Evolutionary conservation across 768 basidiomycete species (phyloP).

Genomic region (Psilocybe tampanensis): DNA sequence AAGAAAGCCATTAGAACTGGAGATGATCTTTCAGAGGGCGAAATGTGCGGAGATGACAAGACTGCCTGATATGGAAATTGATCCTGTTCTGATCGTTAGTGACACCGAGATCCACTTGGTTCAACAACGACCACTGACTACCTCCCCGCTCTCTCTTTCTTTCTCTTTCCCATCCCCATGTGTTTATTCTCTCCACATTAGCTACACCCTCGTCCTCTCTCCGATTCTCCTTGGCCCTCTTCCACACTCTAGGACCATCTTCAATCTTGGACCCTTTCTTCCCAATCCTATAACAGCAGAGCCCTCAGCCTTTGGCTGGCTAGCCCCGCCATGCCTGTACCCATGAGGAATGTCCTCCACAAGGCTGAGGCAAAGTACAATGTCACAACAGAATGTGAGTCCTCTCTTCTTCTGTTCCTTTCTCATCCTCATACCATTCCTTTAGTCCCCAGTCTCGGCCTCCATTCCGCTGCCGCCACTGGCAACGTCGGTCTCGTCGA

Average conservation of each 20-base stretch:
- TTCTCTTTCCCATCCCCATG: conserved; percentile 1
- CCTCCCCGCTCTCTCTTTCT: conserved; percentile 5
- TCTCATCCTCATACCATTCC: conserved; percentile 11
- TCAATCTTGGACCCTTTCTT: background rate
- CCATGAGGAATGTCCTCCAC: conserved; percentile 46
- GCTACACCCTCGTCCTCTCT: background rate
- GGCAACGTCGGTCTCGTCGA: conserved; percentile 93
- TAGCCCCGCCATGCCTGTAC: conserved; percentile 46
- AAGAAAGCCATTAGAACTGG: background rate
- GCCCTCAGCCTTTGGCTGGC: conserved; percentile 15
- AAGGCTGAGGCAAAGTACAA: conserved; percentile 60
- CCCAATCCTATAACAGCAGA: background rate
- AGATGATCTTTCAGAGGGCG: conserved; percentile 17
- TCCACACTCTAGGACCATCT: background rate
- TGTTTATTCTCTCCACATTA: background rate
- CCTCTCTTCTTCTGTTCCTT: conserved; percentile 2
- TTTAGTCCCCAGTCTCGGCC: conserved; percentile 73
- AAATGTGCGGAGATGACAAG: conserved; percentile 34
- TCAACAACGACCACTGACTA: conserved; percentile 19
- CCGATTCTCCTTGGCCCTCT: background rate
- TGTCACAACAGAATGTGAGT: conserved; percentile 59
- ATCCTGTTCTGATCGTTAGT: conserved; percentile 19
- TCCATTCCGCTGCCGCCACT: conserved; percentile 76
- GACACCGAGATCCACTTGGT: conserved; percentile 21
- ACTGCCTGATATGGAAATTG: conserved; percentile 22